phyloP scores from a whole-genome alignment of 306 rosid species.

The Cucurbita maxima region DNA sequence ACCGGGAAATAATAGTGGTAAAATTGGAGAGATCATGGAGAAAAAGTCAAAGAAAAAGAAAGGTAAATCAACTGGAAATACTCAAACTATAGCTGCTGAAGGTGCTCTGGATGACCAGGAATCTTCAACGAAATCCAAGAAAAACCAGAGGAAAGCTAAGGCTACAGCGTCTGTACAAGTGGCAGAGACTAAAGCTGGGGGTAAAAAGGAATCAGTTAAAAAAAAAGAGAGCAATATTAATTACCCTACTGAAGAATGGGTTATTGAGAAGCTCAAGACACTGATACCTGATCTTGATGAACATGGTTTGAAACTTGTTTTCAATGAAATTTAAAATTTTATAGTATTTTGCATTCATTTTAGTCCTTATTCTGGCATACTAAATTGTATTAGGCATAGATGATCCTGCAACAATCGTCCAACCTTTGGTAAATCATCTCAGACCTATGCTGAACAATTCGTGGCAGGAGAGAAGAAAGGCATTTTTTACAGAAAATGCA shows the following conservation, averaged over 20 bases:
- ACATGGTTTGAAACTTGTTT: constrained; percentile 48
- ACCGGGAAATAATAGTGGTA: constrained; percentile 29
- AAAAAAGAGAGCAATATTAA: constrained; percentile 44
- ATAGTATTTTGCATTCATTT: background rate
- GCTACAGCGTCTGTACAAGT: constrained; percentile 37
- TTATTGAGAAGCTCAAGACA: constrained; percentile 52
- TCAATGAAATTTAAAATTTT: constrained; percentile 12
- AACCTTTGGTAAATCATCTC: constrained; percentile 56
- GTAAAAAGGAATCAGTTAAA: constrained; percentile 58
- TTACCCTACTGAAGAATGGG: constrained; percentile 85
- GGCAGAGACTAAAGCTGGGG: constrained; percentile 44
- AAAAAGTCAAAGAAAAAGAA: constrained; percentile 74
- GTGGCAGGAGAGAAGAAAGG: constrained; percentile 80
- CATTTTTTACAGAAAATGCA: constrained; percentile 57
- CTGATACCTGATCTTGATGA: constrained; percentile 78
- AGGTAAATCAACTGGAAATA: constrained; percentile 46
- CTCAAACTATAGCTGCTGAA: constrained; percentile 32
- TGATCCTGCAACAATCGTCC: constrained; percentile 51
- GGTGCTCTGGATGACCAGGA: constrained; percentile 58
- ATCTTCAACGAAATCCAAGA: constrained; percentile 57
- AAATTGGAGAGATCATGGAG: constrained; percentile 37
- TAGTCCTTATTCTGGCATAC: constrained; percentile 14
- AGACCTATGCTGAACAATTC: constrained; percentile 63
- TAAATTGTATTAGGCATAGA: constrained; percentile 42
- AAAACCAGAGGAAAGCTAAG: constrained; percentile 75